These are phyloP conservation scores for Teunomyces atbi DNA, from an alignment of 805 yeast species.

Conservation along the genomic window DNA sequence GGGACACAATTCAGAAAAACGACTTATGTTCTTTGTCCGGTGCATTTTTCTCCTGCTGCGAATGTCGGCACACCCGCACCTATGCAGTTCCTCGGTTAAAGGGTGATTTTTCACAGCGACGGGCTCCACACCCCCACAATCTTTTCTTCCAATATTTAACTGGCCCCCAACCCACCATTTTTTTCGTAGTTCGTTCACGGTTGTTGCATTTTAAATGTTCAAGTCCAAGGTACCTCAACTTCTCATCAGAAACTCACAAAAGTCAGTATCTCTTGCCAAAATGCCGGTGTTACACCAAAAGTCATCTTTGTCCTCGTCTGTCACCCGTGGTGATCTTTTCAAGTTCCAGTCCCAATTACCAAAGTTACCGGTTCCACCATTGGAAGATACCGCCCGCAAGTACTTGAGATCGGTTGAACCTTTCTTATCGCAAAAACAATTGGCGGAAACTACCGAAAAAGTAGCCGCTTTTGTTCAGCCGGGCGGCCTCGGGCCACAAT, in stretches of 20 bases:
- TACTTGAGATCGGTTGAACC: constrained; percentile 78
- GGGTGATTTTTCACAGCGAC: constrained; percentile 2
- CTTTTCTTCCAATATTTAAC: not conserved
- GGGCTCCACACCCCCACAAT: not conserved
- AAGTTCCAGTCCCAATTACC: constrained; percentile 75
- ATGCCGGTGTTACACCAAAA: constrained; percentile 10
- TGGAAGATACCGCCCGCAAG: constrained; percentile 64
- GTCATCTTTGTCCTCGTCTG: constrained; percentile 19
- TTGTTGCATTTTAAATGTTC: constrained; percentile 6
- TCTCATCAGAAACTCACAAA: constrained; percentile 1
- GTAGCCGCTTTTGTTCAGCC: constrained; percentile 65
- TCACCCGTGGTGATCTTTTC: constrained; percentile 62
- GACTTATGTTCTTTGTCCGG: not conserved
- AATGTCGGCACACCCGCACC: not conserved
- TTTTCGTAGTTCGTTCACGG: not conserved
- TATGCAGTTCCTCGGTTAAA: constrained; percentile 2
- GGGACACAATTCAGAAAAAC: no score
- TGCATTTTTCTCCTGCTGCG: not conserved
- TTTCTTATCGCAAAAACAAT: constrained; percentile 50
- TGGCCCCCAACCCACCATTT: not conserved
- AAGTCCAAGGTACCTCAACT: constrained; percentile 5
- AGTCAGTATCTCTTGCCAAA: constrained; percentile 2
- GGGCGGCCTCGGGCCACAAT: constrained; percentile 61
- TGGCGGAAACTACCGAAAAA: constrained; percentile 48
- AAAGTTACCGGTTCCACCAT: constrained; percentile 80